These are phyloP conservation scores for Penicillium rolfsii DNA, from an alignment of 2,329 filamentous ascomycete genomes.

Conservation along the genomic window DNA sequence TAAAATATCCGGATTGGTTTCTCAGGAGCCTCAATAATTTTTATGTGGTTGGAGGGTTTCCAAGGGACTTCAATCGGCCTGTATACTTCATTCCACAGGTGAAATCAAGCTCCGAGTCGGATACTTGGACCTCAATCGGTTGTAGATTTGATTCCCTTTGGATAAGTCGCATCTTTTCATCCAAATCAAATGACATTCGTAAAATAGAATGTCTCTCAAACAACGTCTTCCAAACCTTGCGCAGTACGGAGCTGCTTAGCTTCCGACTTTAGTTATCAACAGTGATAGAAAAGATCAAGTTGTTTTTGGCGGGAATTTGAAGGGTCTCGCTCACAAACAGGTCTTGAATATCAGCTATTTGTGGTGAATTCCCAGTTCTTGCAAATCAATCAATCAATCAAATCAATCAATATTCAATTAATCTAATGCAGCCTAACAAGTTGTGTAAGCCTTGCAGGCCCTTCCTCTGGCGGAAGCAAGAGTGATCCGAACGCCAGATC, in stretches of 20 bases:
- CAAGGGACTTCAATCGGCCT: background rate
- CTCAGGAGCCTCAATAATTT: background rate
- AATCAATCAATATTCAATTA: no score
- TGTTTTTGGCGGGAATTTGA: background rate
- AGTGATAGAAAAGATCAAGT: background rate
- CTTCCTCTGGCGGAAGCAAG: no score
- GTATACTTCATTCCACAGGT: background rate
- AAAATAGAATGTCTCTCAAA: background rate
- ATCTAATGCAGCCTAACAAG: no score
- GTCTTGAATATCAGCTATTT: background rate
- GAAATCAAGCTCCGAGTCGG: background rate
- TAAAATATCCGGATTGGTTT: background rate
- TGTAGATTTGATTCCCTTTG: background rate
- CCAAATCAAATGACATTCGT: background rate
- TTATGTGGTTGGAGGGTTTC: background rate
- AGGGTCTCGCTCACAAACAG: background rate
- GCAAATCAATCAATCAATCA: background rate
- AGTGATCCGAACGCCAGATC: no score
- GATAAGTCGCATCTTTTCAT: background rate
- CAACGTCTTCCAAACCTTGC: background rate
- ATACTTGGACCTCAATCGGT: background rate
- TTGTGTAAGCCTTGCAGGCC: no score
- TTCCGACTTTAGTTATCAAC: background rate
- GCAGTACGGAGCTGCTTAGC: background rate
- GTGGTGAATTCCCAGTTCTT: background rate